A percentile compares a stretch with the other conserved stretches of the same genome.
Conservation (phyloP, 1,284 basidiomycete species). For the Vanrija sp. region DNA sequence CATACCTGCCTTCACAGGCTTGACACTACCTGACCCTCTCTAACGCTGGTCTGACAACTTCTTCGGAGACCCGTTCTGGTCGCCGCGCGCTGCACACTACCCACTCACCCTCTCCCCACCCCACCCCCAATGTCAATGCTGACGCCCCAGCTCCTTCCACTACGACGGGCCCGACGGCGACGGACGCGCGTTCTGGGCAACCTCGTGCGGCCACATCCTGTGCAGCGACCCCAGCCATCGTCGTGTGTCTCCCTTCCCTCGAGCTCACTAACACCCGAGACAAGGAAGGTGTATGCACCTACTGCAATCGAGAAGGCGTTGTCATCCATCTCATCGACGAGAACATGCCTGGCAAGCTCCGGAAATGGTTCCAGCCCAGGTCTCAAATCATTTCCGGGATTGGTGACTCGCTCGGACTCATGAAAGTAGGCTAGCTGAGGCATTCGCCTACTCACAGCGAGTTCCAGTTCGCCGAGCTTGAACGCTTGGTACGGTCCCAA, state of each 20-base stretch:
- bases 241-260: conserved; percentile 14
- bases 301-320: conserved; percentile 14
- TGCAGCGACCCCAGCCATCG: conserved; percentile 28
- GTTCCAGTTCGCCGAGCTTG: conserved; percentile 14
- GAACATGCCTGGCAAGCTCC: neutral
- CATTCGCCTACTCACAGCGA: neutral
- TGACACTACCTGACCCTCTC: no score
- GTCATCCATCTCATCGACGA: conserved; percentile 11
- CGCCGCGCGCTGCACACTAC: no score
- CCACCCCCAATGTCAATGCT: no score
- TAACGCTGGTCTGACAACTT: no score
- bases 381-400: neutral
- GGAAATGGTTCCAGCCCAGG: neutral
- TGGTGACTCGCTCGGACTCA: neutral
- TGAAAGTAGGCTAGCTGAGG: neutral
- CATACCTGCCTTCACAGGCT: no score
- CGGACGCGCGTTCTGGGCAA: conserved; percentile 35
- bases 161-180: neutral
- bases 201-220: conserved; percentile 41
- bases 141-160: neutral
- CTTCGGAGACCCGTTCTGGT: no score
- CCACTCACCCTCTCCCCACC: no score
- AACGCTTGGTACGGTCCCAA: neutral
- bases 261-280: conserved; percentile 11
- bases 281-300: conserved; percentile 13